phyloP scores from a whole-genome alignment of 768 basidiomycete species.

The Cyclocybe cylindracea region DNA sequence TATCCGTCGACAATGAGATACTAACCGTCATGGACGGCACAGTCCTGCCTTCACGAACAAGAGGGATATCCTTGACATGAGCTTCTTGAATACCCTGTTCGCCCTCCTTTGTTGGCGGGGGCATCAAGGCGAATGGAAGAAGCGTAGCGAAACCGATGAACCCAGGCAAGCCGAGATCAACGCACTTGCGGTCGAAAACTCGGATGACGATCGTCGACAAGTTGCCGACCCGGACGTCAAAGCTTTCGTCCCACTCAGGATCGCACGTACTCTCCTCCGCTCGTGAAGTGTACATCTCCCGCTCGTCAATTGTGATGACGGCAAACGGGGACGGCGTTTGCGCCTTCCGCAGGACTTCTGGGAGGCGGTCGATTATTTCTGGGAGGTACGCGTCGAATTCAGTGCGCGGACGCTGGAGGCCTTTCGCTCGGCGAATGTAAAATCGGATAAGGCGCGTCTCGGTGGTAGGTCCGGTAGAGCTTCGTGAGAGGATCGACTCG shows the following conservation, averaged over 20 bases:
- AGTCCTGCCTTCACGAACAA: constrained; percentile 12
- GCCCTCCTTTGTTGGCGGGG: constrained; percentile 4
- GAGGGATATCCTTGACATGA: constrained; percentile 8
- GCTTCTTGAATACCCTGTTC: neutral
- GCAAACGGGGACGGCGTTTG: constrained; percentile 21
- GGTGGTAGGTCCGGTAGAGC: constrained; percentile 16
- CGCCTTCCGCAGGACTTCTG: constrained; percentile 4
- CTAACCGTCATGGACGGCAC: constrained; percentile 13
- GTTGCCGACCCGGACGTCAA: constrained; percentile 19
- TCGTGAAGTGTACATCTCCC: constrained; percentile 21
- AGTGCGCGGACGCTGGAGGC: constrained; percentile 18
- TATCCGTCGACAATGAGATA: constrained; percentile 14
- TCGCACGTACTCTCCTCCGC: constrained; percentile 8
- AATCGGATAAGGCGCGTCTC: constrained; percentile 19
- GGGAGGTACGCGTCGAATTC: constrained; percentile 18
- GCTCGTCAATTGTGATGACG: constrained; percentile 21
- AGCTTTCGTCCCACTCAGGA: constrained; percentile 23
- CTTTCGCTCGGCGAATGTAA: constrained; percentile 12
- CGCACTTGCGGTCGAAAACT: constrained; percentile 23
- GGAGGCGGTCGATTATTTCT: constrained; percentile 9
- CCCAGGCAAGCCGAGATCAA: constrained; percentile 17
- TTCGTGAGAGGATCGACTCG: constrained; percentile 18
- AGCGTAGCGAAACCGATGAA: constrained; percentile 23
- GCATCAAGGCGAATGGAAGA: constrained; percentile 17
- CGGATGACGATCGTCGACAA: constrained; percentile 20